Base-by-base conservation (phyloP, 345 rosid species). In the Tarenaya hassleriana region DNA sequence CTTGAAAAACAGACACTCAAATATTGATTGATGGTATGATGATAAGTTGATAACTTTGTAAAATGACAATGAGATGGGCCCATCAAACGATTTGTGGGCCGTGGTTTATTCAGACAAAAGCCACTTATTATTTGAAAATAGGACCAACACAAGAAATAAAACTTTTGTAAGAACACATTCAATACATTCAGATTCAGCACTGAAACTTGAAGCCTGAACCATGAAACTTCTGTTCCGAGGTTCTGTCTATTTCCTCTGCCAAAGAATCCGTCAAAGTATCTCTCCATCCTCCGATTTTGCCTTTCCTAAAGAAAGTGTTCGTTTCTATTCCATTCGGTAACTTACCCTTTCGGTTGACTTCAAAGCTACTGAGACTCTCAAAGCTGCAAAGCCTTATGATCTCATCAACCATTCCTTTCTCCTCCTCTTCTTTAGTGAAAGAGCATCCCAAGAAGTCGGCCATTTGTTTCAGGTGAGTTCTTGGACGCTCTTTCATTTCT, bases 251-350 rank as follows among this genome's bases (percentile, higher is more conserved):
- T 6, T 27, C 1, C 13, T 42, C 37, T 14, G 50, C 44, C 16
- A 50, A 33, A 2, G 64, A 41, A 34, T 33, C 19, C 40, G 33
- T 70, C 53, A 59, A 21, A 50, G 61, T 60, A 41, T 49, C 55
- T 16, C 17, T 44, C 61, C 61, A 56, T 32, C 47, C 73, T 47
- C 65, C 73, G 24, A 34, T 52, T 43, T 56, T 39, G 14, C 66
- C 69, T 39, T 33, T 47, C 33, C 74, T 21, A 18, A 64, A 64
- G 47, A 40, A 51, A 2, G 49, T 4, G 12, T 52, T 52, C 38
- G 42, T 8, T 7, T 5, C 31, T 0, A 19, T n/a, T 27, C 47
- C 31, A 19, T 37, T 41, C 12, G 46, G 71, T 19, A 24, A 18
- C 19, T 47, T 57, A 13, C 58, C 61, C 4, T 7, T 39, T 39